These are phyloP conservation scores for Lactifluus pinguis DNA, from an alignment of 768 basidiomycete genomes.

Conservation along the genomic window DNA sequence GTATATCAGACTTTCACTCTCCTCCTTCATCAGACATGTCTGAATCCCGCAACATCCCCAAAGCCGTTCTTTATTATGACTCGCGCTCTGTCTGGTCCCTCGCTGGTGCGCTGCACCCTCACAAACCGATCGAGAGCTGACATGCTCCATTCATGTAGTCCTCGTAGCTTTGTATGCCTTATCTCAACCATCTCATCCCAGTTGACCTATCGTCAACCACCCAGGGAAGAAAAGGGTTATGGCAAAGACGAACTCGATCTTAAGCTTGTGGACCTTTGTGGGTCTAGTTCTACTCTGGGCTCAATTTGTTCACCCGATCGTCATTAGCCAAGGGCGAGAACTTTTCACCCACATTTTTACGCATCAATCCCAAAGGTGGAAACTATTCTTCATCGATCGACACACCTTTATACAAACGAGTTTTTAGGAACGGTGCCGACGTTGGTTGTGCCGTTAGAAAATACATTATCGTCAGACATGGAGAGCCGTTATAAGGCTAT, in stretches of 20 bases:
- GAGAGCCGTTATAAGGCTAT: constrained; percentile 78
- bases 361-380: constrained; percentile 69
- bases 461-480: constrained; percentile 57
- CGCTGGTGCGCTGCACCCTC: constrained; percentile 35
- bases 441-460: constrained; percentile 73
- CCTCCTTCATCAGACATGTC: constrained; percentile 14
- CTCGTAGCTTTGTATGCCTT: constrained; percentile 17
- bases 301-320: neutral
- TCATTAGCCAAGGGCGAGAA: constrained; percentile 66
- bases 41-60: constrained; percentile 35
- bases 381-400: neutral
- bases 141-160: neutral
- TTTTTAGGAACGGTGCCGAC: constrained; percentile 69
- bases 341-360: constrained; percentile 62
- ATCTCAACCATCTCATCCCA: neutral
- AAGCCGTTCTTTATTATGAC: constrained; percentile 75
- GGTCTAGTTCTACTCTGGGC: constrained; percentile 13
- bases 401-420: neutral
- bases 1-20: neutral
- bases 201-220: neutral
- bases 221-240: constrained; percentile 73
- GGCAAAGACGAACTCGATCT: constrained; percentile 64
- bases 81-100: constrained; percentile 55
- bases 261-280: constrained; percentile 58
- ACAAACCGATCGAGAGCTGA: neutral